A percentile compares a stretch with the other conserved stretches of the same genome.
phyloP scores from a whole-genome alignment of 2,329 filamentous ascomycete genomes.

The Epichloe glyceriae region DNA sequence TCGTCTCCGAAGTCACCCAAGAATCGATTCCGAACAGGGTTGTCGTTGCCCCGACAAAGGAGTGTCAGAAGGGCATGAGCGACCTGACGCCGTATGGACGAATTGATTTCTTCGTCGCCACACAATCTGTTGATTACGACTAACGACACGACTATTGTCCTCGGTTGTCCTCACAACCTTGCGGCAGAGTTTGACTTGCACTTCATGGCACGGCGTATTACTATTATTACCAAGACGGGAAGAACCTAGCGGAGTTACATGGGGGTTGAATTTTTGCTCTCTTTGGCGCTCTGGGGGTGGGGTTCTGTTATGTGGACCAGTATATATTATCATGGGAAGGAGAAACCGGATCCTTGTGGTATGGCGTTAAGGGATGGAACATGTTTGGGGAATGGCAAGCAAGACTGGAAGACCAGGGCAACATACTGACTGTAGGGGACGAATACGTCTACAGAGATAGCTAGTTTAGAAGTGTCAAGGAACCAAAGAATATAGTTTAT shows the following conservation, averaged over 20 bases:
- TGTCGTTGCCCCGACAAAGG: slow-evolving; percentile 25
- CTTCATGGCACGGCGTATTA: background rate
- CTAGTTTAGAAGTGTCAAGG: background rate
- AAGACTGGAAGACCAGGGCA: background rate
- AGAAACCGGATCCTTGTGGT: background rate
- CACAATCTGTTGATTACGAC: background rate
- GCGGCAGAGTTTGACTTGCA: background rate
- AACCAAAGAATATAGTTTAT: background rate
- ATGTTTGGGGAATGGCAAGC: background rate
- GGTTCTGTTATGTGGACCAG: background rate
- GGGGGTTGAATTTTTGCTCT: too few species aligned
- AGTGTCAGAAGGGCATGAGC: slow-evolving; percentile 26
- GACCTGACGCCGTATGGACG: background rate
- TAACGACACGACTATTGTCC: background rate
- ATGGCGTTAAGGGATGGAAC: background rate
- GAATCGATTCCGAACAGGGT: slow-evolving; percentile 22
- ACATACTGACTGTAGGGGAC: background rate
- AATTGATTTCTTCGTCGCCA: background rate
- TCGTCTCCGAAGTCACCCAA: slow-evolving; percentile 15
- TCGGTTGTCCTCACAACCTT: background rate
- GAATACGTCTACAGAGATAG: background rate
- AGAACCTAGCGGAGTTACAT: background rate
- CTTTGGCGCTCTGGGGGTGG: background rate
- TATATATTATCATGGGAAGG: background rate
- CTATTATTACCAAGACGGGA: background rate